Evolutionary conservation across 2,329 filamentous ascomycete species (phyloP).

Genomic region (Diaporthe sp.): DNA sequence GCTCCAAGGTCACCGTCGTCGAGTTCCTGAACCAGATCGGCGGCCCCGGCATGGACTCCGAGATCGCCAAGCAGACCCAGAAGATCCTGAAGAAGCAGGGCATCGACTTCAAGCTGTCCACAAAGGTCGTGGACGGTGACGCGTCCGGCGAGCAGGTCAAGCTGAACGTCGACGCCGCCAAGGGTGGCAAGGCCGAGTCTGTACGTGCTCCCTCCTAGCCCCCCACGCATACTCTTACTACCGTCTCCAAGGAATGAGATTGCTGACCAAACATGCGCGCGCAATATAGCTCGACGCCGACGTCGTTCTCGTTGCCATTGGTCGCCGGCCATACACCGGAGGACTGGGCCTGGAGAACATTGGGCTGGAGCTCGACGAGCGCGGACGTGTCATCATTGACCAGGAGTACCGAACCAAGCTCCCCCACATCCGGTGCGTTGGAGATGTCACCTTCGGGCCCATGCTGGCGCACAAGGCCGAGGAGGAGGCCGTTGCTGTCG

Average conservation of each 20-base stretch:
- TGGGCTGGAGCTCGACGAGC: slow-evolving; percentile 91
- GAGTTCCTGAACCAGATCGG: slow-evolving; percentile 97
- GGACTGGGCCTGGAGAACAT: slow-evolving; percentile 95
- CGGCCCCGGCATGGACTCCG: slow-evolving; percentile 95
- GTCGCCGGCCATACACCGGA: slow-evolving; percentile 92
- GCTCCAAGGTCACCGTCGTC: slow-evolving; percentile 94
- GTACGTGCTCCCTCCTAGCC: slow-evolving; percentile 64
- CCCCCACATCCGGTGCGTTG: slow-evolving; percentile 96
- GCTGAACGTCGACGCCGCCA: slow-evolving; percentile 90
- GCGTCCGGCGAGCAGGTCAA: slow-evolving; percentile 82
- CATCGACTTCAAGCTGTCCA: slow-evolving; percentile 97
- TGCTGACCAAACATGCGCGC: slow-evolving; percentile 37
- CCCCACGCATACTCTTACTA: neutral
- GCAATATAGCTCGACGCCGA: slow-evolving; percentile 84
- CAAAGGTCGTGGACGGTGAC: slow-evolving; percentile 92
- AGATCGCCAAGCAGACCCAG: slow-evolving; percentile 91
- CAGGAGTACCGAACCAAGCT: slow-evolving; percentile 99
- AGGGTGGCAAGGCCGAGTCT: slow-evolving; percentile 94
- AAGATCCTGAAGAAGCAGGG: slow-evolving; percentile 97
- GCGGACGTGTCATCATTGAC: slow-evolving; percentile 95
- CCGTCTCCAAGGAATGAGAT: too few relatives aligned
- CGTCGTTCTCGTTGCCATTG: slow-evolving; percentile 96
- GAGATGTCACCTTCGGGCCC: slow-evolving; percentile 95
- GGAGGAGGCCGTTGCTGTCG: slow-evolving; percentile 93
- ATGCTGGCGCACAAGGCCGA: slow-evolving; percentile 99